phyloP scores from a whole-genome alignment of 2,329 filamentous ascomycete species.

The Blastomyces emzantsi region DNA sequence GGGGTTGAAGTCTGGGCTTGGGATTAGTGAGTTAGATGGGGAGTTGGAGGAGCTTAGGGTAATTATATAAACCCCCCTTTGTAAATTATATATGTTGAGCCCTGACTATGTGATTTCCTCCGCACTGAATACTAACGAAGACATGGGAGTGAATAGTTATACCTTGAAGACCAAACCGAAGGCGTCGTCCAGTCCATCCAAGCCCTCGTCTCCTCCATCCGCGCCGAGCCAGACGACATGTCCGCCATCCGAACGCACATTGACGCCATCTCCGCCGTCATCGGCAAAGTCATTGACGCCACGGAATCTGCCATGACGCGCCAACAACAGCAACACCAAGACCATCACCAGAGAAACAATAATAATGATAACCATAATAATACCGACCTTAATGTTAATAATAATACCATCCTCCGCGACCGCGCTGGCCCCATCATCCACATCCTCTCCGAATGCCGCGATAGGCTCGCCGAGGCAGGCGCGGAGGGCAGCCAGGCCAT shows the following conservation, averaged over 20 bases:
- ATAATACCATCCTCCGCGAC: slow-evolving; percentile 36
- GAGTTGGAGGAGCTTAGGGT: slow-evolving; percentile 56
- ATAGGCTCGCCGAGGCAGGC: slow-evolving; percentile 56
- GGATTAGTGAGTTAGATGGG: slow-evolving; percentile 35
- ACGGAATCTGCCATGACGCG: slow-evolving; percentile 49
- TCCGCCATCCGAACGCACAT: slow-evolving; percentile 62
- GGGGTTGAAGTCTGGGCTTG: slow-evolving; percentile 32
- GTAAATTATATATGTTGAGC: too few relatives aligned
- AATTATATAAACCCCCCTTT: slow-evolving; percentile 16
- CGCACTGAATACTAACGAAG: not conserved
- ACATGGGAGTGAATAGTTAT: slow-evolving; percentile 44
- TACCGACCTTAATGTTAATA: slow-evolving; percentile 13
- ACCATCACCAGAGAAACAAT: not conserved
- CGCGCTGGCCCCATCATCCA: slow-evolving; percentile 34
- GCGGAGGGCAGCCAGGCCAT: slow-evolving; percentile 53
- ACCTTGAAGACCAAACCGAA: slow-evolving; percentile 75
- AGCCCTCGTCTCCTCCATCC: slow-evolving; percentile 64
- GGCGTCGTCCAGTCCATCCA: slow-evolving; percentile 71
- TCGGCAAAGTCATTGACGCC: slow-evolving; percentile 59
- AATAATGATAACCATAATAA: not conserved
- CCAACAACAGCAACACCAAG: not conserved
- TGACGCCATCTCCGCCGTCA: slow-evolving; percentile 58
- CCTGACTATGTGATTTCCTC: too few relatives aligned
- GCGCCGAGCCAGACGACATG: slow-evolving; percentile 51
- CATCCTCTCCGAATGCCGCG: slow-evolving; percentile 52